Base-by-base conservation (phyloP, 495 filamentous ascomycete species). In the Aspergillus carlsbadensis region DNA sequence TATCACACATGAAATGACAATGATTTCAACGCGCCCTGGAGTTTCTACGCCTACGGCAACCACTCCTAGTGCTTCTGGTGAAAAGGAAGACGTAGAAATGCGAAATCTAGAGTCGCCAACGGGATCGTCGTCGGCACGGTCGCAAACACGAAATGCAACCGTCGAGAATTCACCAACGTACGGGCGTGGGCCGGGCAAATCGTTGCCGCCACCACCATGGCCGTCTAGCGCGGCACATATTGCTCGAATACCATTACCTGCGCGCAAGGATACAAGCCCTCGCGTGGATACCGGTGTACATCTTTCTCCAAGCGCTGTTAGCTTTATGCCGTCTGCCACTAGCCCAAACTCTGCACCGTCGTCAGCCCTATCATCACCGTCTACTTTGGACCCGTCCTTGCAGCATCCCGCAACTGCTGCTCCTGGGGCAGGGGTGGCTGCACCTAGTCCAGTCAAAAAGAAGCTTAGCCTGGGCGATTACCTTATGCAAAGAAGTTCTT, bases 391-490 rank as follows among this genome's bases (percentile, higher is more conserved):
- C 33, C 53, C 64, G 5, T 58, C 66, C 15, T 61, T 64, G 8
- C 63, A 66, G 14, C 64, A 62, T 22, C 36, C 51, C 21, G 20
- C 57, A 13, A 57, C 67, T n/a, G 54, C 66, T 24, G 24, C 42
- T 10, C 60, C 71, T 13, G 64, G 63, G 6, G 60, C 67, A 4
- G 70, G 61, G 40, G 64, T 77, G 1, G 76, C 79, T 1, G 76
- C 76, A 21, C 76, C 84, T 17, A 85, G 81, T 51, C 83, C 84
- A 0, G 73, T 76, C 31, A 82, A 83, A 73, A 88, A 87, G 66
- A 83, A 84, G 59, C 70, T 87, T 55, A 87, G 84, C 62, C 67
- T 88, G n/a, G 84, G 84, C 52, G 85, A 87, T 58, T 88, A 87
- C 61, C 73, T 83, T 20, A 84, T 72, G 48, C 72, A 78, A 54